Base-by-base conservation (phyloP, 805 yeast genomes). In the Ogataea ramenticola region DNA sequence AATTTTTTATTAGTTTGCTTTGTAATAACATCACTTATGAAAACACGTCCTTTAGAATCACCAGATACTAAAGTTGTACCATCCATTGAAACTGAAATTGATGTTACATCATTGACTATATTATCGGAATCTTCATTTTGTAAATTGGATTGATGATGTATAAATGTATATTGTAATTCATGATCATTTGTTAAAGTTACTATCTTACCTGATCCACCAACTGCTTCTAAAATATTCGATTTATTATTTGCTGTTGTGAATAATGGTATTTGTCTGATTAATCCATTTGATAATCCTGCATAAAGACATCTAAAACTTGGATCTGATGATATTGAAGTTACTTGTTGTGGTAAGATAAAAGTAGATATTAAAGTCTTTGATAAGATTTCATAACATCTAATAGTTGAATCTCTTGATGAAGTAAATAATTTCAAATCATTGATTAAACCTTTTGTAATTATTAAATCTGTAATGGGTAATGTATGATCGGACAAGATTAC, bases 251-350 rank as follows among this genome's bases (percentile, higher is more conserved):
- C 62, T 0, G 51, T 42, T 26, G 49, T 48, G 33, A 72, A 80
- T 40, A 86, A 60, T 9, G 80, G 75, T 5, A 86, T 70, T 32
- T 67, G 58, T 48, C 82, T 68, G 36, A 87, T 72, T 14, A 64
- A 53, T 12, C 96, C 96, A 47, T 77, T 72, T 2, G 64, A 54
- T 15, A 83, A 62, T 1, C 96, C 97, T 8, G 75, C 76, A 57
- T 84, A 91, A 1, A 86, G 46, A 2, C 79, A 72, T 53, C 98
- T 70, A 54, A 80, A 86, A 0, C 90, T 87, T 1, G 95, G 88
- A 60, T 91, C 98, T 6, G 76, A 65, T 0, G 78, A 71, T 6
- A 91, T 44, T 17, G 82, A 65, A 22, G 72, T 71, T 11, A 86
- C 72, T 0, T 83, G 73, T 17, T 62, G 56, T 3, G 82, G 76